Base-by-base conservation (phyloP, 2,329 filamentous ascomycete species). In the Calonectria pseudoreteaudii region DNA sequence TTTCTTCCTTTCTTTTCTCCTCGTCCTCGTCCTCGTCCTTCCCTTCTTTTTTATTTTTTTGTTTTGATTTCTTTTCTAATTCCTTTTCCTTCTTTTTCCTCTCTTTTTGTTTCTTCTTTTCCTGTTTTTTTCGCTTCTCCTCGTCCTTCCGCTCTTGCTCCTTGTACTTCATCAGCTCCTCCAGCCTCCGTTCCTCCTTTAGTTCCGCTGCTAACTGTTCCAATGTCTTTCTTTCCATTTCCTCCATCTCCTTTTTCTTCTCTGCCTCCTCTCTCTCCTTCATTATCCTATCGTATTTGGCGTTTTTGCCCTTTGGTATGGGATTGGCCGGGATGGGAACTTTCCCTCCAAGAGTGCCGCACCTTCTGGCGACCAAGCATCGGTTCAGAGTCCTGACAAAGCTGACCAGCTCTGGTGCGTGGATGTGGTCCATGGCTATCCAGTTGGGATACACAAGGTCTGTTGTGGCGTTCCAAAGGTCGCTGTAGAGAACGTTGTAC, bases 371-470 rank as follows among this genome's bases (percentile, higher is more conserved):
- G 4, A 75, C 82, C 2, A 84, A 66, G 65, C 83, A 85, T 44
- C 78, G 74, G 44, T 84, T 85, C 70, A 84, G 75, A 10, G 75
- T 74, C 75, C 81, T 79, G 30, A 70, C 78, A 31, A 83, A 70
- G 23, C 68, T 69, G 76, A 80, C 82, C 30, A 76, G 72, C 74
- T 78, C 77, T 26, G 72, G 74, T 1, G 75, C 77, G 7, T 81
- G 77, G 20, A 84, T 76, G 18, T 71, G 72, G 47, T 84, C 82
- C 58, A 83, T 73, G 26, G 79, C 75, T 38, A 85, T 69, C 83
- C 83, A 84, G 71, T 83, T 84, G 11, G 83, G 83, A 58, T 83
- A 84, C 13, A 66, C 62, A 13, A 72, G 13, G 47, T 75, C 76
- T 2, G 73, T 79, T 7, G 81, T 66, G 5, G 26, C 68, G 0